Base-by-base conservation (phyloP, 768 basidiomycete genomes). In the Agaricus blazei region DNA sequence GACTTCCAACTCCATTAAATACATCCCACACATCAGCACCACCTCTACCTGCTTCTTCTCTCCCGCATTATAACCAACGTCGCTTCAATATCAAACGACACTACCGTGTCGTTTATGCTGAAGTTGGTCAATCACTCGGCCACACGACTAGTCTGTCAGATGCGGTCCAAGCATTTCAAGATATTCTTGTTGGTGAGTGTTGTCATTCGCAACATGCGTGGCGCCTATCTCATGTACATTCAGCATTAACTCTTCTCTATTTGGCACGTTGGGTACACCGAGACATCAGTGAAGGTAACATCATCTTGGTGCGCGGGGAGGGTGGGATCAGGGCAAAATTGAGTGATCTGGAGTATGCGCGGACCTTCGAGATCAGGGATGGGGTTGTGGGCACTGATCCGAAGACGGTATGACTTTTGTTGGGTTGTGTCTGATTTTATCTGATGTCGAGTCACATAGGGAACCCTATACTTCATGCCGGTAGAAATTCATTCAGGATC, bases 111-210 rank as follows among this genome's bases (percentile, higher is more conserved):
- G 41, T 56, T 28, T 50, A 56, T 14, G 23, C 48, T 23, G 23
- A 51, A 14, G 43, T 40, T n/a, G 56, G 56, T 5, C 9, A 24
- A 50, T 31, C 56, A 38, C 50, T 51, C n/a, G 38, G 72, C 58
- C 67, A 72, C 49, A 69, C 69, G 4, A 58, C 65, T 15, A 67
- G 72, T 50, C 14, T 24, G 7, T 26, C 12, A n/a, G 36, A 45
- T 24, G 34, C 42, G 8, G 23, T 50, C 47, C 27, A 31, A 27
- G n/a, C 31, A 29, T 38, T 38, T 4, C 51, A 41, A 43, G 42
- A 24, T 11, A 29, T 54, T 28, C 31, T 28, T 27, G 12, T 55
- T 37, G 48, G 46, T 49, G 36, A 36, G 46, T 51, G 38, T 19
- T 45, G 14, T 38, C 31, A 19, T 38, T 9, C 37, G 5, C 2